These are phyloP conservation scores for Cercospora beticola DNA, from an alignment of 2,329 filamentous ascomycete genomes.

Conservation along the genomic window DNA sequence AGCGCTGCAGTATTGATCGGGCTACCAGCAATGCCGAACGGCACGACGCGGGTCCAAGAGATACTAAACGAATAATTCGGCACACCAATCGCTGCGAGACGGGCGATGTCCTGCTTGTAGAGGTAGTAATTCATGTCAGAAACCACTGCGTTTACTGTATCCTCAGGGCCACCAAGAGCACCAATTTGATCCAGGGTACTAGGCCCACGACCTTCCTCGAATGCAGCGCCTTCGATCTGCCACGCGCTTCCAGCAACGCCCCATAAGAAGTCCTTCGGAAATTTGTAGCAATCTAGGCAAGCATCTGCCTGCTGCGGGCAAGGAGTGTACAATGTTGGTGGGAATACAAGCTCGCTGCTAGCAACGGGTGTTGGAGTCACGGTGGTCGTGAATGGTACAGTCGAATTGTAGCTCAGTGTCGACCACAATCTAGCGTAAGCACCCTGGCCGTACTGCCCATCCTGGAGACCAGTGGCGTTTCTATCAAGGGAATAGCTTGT, in stretches of 20 bases:
- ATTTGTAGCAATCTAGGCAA: constrained; percentile 34
- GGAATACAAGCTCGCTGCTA: constrained; percentile 37
- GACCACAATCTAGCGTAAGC: constrained; percentile 28
- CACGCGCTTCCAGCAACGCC: constrained; percentile 38
- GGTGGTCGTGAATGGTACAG: constrained; percentile 34
- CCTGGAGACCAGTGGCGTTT: constrained; percentile 20
- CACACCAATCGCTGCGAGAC: constrained; percentile 44
- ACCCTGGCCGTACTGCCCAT: constrained; percentile 27
- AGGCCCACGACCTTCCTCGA: constrained; percentile 35
- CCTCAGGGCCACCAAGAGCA: constrained; percentile 34
- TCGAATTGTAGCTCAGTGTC: constrained; percentile 24
- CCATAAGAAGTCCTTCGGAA: constrained; percentile 36
- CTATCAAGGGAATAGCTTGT: constrained; percentile 25
- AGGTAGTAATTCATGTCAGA: constrained; percentile 22
- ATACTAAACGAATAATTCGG: constrained; percentile 46
- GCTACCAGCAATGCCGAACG: constrained; percentile 48
- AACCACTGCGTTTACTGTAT: constrained; percentile 30
- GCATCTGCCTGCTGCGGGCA: constrained; percentile 33
- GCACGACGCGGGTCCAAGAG: constrained; percentile 51
- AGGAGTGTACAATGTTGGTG: constrained; percentile 38
- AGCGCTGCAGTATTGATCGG: constrained; percentile 50
- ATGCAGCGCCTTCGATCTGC: constrained; percentile 38
- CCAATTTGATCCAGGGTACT: constrained; percentile 31
- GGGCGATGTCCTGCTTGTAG: constrained; percentile 27
- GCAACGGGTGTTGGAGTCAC: constrained; percentile 39